phyloP scores from a whole-genome alignment of 176 grass and related monocot species.

The Canna indica region DNA sequence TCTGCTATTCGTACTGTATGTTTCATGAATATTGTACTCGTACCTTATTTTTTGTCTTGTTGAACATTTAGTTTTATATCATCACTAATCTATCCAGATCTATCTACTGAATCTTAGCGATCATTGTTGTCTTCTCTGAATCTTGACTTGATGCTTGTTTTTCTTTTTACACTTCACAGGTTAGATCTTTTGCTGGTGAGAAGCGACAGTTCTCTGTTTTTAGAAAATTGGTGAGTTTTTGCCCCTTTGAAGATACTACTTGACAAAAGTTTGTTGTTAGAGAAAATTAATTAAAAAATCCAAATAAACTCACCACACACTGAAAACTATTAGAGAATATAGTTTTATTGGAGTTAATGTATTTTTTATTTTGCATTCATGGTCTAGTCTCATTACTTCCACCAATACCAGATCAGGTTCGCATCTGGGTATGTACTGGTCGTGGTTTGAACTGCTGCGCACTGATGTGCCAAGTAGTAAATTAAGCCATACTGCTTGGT shows the following conservation, averaged over 20 bases:
- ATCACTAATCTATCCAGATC: neutral
- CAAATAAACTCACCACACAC: neutral
- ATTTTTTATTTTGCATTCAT: too few relatives aligned
- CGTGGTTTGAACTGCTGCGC: too few relatives aligned
- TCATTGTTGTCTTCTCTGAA: neutral
- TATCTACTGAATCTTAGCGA: too few relatives aligned
- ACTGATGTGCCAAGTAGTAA: too few relatives aligned
- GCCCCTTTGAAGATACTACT: neutral
- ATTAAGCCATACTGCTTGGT: too few relatives aligned
- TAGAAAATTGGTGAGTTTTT: constrained; percentile 55
- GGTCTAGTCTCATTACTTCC: too few relatives aligned
- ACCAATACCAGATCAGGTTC: too few relatives aligned
- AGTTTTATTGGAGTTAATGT: too few relatives aligned
- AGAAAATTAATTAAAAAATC: neutral
- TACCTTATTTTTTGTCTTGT: neutral
- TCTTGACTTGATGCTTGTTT: constrained; percentile 6
- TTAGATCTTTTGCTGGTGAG: constrained; percentile 91
- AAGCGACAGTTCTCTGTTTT: constrained; percentile 84
- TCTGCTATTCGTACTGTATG: constrained; percentile 91
- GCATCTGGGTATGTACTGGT: too few relatives aligned
- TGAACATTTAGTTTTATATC: neutral
- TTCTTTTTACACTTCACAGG: constrained; percentile 45
- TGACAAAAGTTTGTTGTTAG: neutral
- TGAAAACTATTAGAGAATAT: too few relatives aligned
- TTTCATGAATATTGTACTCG: neutral